Evolutionary conservation across 192 early-diverging fungal species (phyloP).

Genomic region (Rhizoclosmatium sp.): DNA sequence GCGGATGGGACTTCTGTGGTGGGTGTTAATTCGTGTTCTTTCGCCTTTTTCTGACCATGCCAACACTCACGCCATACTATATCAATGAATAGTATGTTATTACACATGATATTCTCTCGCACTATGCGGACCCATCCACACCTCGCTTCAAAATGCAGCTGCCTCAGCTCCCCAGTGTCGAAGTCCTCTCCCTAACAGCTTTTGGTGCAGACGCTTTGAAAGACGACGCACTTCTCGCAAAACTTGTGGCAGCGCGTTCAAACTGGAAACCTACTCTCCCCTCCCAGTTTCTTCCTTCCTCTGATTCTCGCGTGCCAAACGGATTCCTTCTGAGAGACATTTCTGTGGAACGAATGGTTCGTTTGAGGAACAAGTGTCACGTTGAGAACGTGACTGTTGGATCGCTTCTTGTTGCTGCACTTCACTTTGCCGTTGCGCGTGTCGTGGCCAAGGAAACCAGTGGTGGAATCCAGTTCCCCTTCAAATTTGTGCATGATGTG

Average conservation of each 20-base stretch:
- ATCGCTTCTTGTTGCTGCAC: not conserved
- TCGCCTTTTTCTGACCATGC: too few species aligned
- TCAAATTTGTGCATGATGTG: not conserved
- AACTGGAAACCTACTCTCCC: not conserved
- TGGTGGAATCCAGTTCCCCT: not conserved
- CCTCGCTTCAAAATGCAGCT: not conserved
- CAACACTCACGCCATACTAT: too few species aligned
- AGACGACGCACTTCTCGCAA: not conserved
- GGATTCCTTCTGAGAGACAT: slow-evolving; percentile 3
- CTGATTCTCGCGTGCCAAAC: not conserved
- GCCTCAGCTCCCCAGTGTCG: not conserved
- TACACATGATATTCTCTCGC: not conserved
- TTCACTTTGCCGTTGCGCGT: not conserved
- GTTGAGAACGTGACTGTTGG: not conserved
- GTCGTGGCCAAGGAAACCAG: not conserved
- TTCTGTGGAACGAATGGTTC: not conserved
- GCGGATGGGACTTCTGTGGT: not conserved
- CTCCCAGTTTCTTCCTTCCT: not conserved
- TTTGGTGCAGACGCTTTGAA: not conserved
- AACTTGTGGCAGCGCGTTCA: not conserved
- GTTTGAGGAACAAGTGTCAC: not conserved
- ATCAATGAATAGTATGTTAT: not conserved
- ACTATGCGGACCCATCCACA: not conserved
- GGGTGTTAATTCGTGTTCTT: too few species aligned
- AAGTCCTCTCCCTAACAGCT: not conserved